Conservation (phyloP, 2,329 filamentous ascomycete genomes). For the Sordariomycetes sp. region DNA sequence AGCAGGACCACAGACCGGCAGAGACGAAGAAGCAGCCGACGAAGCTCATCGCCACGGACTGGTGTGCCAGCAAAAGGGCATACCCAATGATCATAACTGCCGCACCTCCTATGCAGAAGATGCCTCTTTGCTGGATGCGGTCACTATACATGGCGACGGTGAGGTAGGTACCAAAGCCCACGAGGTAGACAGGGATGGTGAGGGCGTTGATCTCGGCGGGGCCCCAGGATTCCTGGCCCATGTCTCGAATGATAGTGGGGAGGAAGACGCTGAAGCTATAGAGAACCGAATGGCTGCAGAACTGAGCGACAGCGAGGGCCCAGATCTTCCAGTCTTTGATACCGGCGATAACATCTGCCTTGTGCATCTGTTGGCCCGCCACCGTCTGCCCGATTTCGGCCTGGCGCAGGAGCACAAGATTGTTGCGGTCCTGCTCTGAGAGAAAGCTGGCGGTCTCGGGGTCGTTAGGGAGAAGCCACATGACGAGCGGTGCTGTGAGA, state of each 20-base stretch:
- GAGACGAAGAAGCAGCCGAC: slow-evolving; percentile 78
- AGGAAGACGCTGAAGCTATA: slow-evolving; percentile 73
- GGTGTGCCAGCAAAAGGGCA: slow-evolving; percentile 62
- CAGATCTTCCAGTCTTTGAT: slow-evolving; percentile 85
- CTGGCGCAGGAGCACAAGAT: slow-evolving; percentile 60
- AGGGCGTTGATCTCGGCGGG: slow-evolving; percentile 26
- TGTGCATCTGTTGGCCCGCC: slow-evolving; percentile 68
- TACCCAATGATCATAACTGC: slow-evolving; percentile 70
- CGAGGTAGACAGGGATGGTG: slow-evolving; percentile 35
- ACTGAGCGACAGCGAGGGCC: slow-evolving; percentile 64
- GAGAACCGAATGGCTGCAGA: slow-evolving; percentile 62
- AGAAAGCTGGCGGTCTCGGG: slow-evolving; percentile 70
- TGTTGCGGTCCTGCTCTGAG: slow-evolving; percentile 55
- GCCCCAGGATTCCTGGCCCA: slow-evolving; percentile 28
- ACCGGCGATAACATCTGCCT: slow-evolving; percentile 60
- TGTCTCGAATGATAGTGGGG: slow-evolving; percentile 62
- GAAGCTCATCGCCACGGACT: slow-evolving; percentile 62
- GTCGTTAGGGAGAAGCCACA: slow-evolving; percentile 77
- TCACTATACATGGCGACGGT: slow-evolving; percentile 61
- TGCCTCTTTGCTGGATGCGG: slow-evolving; percentile 59
- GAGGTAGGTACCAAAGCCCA: slow-evolving; percentile 26
- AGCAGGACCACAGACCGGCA: slow-evolving; percentile 78
- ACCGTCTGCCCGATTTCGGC: slow-evolving; percentile 62
- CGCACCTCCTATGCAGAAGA: slow-evolving; percentile 70
- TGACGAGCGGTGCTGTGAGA: slow-evolving; percentile 56